phyloP scores from a whole-genome alignment of 495 filamentous ascomycete species.

The Daldinia loculata region DNA sequence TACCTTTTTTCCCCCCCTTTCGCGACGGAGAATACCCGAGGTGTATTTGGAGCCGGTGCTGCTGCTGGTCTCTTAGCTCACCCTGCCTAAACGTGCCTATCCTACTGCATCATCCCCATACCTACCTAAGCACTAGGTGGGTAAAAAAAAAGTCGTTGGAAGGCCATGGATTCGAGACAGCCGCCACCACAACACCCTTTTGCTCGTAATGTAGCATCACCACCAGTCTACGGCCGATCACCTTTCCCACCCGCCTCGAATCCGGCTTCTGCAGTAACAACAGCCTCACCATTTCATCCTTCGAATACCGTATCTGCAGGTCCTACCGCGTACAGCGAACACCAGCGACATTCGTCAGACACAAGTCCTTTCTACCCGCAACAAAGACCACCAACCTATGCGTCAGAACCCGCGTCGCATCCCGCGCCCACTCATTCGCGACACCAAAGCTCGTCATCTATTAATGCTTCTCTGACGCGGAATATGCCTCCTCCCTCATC shows the following conservation, averaged over 20 bases:
- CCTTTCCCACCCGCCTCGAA: slow-evolving; percentile 47
- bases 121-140: slow-evolving; percentile 33
- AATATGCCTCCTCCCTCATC: slow-evolving; percentile 65
- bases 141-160: slow-evolving; percentile 19
- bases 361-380: slow-evolving; percentile 53
- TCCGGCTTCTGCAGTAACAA: slow-evolving; percentile 26
- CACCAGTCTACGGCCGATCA: slow-evolving; percentile 46
- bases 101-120: slow-evolving; percentile 10
- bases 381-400: slow-evolving; percentile 54
- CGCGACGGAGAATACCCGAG: slow-evolving; percentile 21
- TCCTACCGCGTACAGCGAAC: slow-evolving; percentile 53
- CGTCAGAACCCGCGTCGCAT: slow-evolving; percentile 56
- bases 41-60: slow-evolving; percentile 7
- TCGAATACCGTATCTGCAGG: slow-evolving; percentile 44
- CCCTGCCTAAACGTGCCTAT: not conserved
- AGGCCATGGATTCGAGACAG: slow-evolving; percentile 42
- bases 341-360: slow-evolving; percentile 60
- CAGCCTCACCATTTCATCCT: slow-evolving; percentile 38
- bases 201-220: slow-evolving; percentile 48
- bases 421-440: slow-evolving; percentile 58
- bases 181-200: slow-evolving; percentile 49
- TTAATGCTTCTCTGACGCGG: slow-evolving; percentile 57
- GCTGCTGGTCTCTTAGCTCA: slow-evolving; percentile 19
- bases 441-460: slow-evolving; percentile 62
- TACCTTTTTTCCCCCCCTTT: slow-evolving; percentile 1